Conservation (phyloP, 169 alveolate species). For the Fabrea salina region DNA sequence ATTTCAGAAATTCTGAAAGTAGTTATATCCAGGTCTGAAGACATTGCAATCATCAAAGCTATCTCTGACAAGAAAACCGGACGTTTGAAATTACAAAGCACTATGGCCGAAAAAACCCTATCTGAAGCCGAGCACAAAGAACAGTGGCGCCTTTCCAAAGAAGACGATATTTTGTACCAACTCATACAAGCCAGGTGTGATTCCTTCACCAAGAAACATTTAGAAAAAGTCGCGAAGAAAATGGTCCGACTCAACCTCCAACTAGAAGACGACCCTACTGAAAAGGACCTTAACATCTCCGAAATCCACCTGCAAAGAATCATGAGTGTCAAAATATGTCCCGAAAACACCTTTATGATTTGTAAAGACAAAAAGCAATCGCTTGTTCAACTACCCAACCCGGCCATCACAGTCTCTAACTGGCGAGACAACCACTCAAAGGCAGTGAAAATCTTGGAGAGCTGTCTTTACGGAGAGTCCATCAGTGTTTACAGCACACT, state of each 20-base stretch:
- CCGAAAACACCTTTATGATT: conserved; percentile 14
- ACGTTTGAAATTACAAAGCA: neutral
- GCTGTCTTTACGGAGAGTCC: conserved; percentile 16
- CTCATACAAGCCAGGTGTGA: neutral
- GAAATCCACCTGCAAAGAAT: conserved; percentile 29
- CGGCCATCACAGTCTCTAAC: neutral
- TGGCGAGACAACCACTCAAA: neutral
- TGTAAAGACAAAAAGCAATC: conserved; percentile 5
- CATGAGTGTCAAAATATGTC: conserved; percentile 16
- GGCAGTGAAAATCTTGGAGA: neutral
- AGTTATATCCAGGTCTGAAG: conserved; percentile 23
- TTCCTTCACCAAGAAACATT: neutral
- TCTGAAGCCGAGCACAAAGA: neutral
- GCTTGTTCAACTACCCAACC: neutral
- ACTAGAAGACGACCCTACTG: conserved; percentile 28
- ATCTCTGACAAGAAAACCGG: conserved; percentile 33
- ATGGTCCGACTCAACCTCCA: conserved; percentile 22
- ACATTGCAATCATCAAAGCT: conserved; percentile 9
- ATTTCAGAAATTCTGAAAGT: conserved; percentile 6
- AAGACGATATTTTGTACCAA: conserved; percentile 2
- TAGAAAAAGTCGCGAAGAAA: conserved; percentile 10
- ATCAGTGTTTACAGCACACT: neutral
- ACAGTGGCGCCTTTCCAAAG: conserved; percentile 16
- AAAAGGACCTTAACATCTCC: conserved; percentile 6
- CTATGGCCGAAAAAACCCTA: conserved; percentile 26